A percentile compares a stretch with the other conserved stretches of the same genome.
These are phyloP conservation scores for Alnus rubra DNA, from an alignment of 306 rosid species.

Conservation along the genomic window DNA sequence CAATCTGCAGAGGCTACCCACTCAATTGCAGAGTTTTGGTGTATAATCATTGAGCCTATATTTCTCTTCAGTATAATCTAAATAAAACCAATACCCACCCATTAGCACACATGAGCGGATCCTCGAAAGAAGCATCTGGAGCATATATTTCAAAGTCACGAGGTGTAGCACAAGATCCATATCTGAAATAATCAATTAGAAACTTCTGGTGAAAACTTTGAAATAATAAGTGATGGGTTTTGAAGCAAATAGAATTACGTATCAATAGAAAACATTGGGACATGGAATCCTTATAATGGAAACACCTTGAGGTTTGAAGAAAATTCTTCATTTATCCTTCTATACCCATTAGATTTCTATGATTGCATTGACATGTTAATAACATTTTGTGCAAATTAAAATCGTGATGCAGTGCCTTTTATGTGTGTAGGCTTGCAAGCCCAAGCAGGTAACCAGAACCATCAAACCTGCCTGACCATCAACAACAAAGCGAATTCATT, in stretches of 20 bases:
- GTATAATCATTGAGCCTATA: too few relatives aligned
- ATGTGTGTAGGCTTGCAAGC: neutral
- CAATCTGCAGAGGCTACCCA: neutral
- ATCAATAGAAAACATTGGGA: neutral
- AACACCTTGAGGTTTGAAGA: neutral
- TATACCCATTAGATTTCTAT: neutral
- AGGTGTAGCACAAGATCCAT: conserved; percentile 65
- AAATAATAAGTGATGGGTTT: neutral
- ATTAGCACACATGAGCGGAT: conserved; percentile 72
- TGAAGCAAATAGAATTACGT: neutral
- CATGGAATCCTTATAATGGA: neutral
- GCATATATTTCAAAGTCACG: conserved; percentile 73
- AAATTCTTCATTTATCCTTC: neutral
- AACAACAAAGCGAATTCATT: neutral
- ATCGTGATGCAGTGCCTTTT: neutral
- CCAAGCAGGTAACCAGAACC: neutral
- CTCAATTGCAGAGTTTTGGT: neutral
- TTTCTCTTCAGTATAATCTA: neutral
- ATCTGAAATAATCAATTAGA: conserved; percentile 44
- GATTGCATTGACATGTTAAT: neutral
- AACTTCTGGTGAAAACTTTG: conserved; percentile 6
- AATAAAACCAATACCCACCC: conserved; percentile 46
- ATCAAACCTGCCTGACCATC: neutral
- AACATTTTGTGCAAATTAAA: neutral
- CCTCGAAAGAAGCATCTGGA: conserved; percentile 75